These are phyloP conservation scores for Xylariaceae sp. DNA, from an alignment of 2,329 filamentous ascomycete genomes.

Conservation along the genomic window DNA sequence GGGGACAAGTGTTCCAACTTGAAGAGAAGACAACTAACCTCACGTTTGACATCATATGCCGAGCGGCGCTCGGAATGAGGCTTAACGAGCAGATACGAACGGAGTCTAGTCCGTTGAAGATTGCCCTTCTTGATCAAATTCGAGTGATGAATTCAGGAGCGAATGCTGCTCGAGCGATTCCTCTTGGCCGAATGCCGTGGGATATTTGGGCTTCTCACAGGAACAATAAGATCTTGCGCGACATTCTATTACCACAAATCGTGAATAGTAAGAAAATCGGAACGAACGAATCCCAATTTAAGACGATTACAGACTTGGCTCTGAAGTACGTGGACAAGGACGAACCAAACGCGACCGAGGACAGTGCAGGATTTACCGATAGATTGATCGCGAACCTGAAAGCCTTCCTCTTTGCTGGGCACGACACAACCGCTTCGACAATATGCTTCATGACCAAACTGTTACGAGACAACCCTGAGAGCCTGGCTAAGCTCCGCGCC, in stretches of 20 bases:
- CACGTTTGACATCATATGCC: conserved; percentile 38
- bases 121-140: conserved; percentile 22
- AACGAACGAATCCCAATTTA: conserved; percentile 16
- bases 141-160: conserved; percentile 16
- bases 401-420: conserved; percentile 36
- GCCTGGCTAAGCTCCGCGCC: conserved; percentile 29
- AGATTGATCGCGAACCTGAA: conserved; percentile 34
- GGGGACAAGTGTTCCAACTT: conserved; percentile 32
- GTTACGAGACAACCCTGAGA: conserved; percentile 29
- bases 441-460: conserved; percentile 33
- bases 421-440: conserved; percentile 35
- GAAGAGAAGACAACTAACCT: conserved; percentile 35
- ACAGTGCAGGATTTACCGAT: conserved; percentile 24
- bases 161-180: conserved; percentile 16
- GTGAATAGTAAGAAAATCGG: conserved; percentile 19
- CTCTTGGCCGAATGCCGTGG: conserved; percentile 22
- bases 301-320: conserved; percentile 27
- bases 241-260: conserved; percentile 25
- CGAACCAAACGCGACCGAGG: conserved; percentile 16
- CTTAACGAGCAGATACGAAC: conserved; percentile 23
- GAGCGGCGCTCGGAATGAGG: conserved; percentile 30
- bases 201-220: conserved; percentile 17
- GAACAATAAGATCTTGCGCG: conserved; percentile 24
- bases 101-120: conserved; percentile 21
- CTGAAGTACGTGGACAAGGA: conserved; percentile 25